Base-by-base conservation (phyloP, 2,329 filamentous ascomycete genomes). In the Pestalotiopsis sp. region DNA sequence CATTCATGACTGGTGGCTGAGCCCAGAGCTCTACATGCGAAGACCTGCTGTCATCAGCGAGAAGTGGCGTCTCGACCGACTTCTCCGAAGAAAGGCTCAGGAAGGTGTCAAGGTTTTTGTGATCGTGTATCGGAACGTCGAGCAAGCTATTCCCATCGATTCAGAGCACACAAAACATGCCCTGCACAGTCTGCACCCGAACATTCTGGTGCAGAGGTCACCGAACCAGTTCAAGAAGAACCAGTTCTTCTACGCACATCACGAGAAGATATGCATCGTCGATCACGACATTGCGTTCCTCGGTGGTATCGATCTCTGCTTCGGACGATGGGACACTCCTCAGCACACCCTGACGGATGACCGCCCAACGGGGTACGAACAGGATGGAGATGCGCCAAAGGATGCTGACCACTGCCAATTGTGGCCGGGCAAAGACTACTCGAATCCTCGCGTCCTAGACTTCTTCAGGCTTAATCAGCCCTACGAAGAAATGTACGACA, bases 1-100 rank as follows among this genome's bases (percentile, higher is more conserved):
- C 80, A 98, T 99, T 70, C 96, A 99, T 78, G 96, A 98, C 79
- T 99, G 96, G 96, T 99, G 96, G 96, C 82, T 99, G 55, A 98
- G 93, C 73, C 96, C 96, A 1, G 95, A 99, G 79, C 83, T 99
- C 58, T 99, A 99, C 81, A 91, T 98, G 90, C 89, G 96, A 69
- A 88, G 96, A 68, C 96, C 96, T 65, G 92, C 96, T 26, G 94
- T 93, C 59, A 98, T 98, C 80, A 98, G 94, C 76, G 95, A 98
- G 78, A 98, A 98, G 80, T 99, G 96, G 96, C 90, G 96, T 65
- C 86, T 99, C 7, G 96, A 99, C 80, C 88, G 96, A 74, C 85
- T 99, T 11, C 85, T 99, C n/a, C 93, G 97, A 78, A 90, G 91
- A 72, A 99, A 98, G 79, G 96, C 96, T 0, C 88, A 91, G 73